Conservation (phyloP, 2,329 filamentous ascomycete species). For the Cordyceps militaris region DNA sequence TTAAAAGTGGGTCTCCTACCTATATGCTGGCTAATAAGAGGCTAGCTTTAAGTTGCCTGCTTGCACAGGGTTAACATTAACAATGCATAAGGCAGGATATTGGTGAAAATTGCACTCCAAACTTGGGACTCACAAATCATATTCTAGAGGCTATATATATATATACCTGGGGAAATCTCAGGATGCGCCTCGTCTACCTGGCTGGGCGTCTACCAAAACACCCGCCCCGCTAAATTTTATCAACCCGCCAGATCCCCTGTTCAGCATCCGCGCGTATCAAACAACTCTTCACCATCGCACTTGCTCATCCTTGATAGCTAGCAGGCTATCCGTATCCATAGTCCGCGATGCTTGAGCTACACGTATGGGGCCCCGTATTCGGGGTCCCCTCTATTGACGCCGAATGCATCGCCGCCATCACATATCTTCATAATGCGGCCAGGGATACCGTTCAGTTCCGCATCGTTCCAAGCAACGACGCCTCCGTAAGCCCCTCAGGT, state of each 20-base stretch:
- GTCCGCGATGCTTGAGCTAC: constrained; percentile 52
- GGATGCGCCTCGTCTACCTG: not conserved
- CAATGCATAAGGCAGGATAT: no score
- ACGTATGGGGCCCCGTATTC: constrained; percentile 88
- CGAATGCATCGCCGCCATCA: constrained; percentile 78
- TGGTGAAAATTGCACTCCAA: no score
- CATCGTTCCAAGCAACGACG: constrained; percentile 66
- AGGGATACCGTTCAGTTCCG: constrained; percentile 52
- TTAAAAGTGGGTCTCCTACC: no score
- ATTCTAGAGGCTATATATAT: not conserved
- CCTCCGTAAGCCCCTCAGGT: constrained; percentile 64
- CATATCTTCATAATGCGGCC: constrained; percentile 62
- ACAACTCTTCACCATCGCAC: not conserved
- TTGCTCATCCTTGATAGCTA: not conserved
- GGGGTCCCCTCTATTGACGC: constrained; percentile 83
- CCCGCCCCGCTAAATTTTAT: not conserved
- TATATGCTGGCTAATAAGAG: no score
- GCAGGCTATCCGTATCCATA: not conserved
- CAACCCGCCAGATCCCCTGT: not conserved
- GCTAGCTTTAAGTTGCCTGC: no score
- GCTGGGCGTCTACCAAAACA: not conserved
- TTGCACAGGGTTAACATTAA: no score
- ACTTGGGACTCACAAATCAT: no score
- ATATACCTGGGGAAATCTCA: not conserved
- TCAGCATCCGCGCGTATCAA: not conserved